Conservation (phyloP, 2,329 filamentous ascomycete genomes). For the Fusarium nurragi region DNA sequence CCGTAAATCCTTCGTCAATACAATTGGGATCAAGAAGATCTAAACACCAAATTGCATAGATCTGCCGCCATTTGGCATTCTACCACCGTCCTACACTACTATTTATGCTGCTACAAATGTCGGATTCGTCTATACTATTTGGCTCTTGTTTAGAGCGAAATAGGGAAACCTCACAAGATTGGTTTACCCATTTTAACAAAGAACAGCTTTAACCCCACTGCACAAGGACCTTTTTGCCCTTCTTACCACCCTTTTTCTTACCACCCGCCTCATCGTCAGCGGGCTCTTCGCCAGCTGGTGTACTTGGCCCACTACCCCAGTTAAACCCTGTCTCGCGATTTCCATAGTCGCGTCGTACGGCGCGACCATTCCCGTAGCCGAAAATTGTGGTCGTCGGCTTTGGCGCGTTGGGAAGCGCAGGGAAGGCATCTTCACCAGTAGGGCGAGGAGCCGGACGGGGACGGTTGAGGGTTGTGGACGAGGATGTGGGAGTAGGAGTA, state of each 20-base stretch:
- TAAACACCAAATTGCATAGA: background rate
- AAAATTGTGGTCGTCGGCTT: slow-evolving; percentile 73
- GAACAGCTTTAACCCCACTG: slow-evolving; percentile 63
- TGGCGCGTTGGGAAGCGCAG: slow-evolving; percentile 80
- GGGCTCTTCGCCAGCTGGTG: slow-evolving; percentile 43
- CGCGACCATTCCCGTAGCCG: slow-evolving; percentile 64
- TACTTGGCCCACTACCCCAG: slow-evolving; percentile 54
- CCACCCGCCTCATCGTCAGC: slow-evolving; percentile 44
- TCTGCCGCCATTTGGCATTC: background rate
- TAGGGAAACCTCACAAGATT: background rate
- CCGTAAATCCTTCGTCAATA: background rate
- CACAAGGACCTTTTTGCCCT: slow-evolving; percentile 70
- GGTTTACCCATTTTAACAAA: background rate
- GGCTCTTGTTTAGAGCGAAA: background rate
- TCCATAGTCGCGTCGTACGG: slow-evolving; percentile 64
- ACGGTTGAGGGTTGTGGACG: slow-evolving; percentile 34
- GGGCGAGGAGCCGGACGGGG: slow-evolving; percentile 33
- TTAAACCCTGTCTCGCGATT: slow-evolving; percentile 61
- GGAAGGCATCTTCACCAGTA: slow-evolving; percentile 73
- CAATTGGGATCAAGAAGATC: no score
- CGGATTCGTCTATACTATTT: background rate
- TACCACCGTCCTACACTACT: background rate
- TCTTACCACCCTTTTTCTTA: slow-evolving; percentile 67
- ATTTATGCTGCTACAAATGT: background rate
- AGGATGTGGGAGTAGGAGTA: slow-evolving; percentile 44